These are phyloP conservation scores for Voacanga thouarsii DNA, from an alignment of 257 asterid species.

Conservation along the genomic window DNA sequence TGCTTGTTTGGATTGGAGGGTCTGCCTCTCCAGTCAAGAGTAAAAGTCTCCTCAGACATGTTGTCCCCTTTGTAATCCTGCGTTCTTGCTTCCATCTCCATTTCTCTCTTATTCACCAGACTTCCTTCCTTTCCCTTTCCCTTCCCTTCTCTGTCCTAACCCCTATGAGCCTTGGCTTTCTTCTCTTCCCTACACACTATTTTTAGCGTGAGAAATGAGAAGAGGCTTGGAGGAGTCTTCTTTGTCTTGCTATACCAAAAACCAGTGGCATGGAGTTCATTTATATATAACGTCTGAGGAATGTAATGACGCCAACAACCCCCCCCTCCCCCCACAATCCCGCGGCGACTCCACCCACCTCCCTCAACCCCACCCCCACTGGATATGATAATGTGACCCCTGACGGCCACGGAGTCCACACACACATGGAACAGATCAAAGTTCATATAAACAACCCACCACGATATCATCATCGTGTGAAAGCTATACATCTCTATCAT, in stretches of 20 bases:
- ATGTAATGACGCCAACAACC: background rate
- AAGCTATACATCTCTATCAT: no score
- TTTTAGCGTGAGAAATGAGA: background rate
- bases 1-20: constrained; percentile 69
- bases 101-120: background rate
- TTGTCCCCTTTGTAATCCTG: constrained; percentile 22
- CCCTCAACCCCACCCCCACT: background rate
- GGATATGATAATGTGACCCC: constrained; percentile 2
- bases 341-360: no score
- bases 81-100: constrained; percentile 40
- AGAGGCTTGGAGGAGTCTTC: constrained; percentile 1
- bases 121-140: background rate
- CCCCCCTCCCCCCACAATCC: background rate
- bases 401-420: background rate
- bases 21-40: constrained; percentile 86
- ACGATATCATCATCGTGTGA: background rate
- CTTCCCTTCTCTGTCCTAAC: background rate
- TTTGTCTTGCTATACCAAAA: background rate
- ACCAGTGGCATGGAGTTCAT: background rate
- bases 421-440: background rate
- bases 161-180: background rate
- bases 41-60: constrained; percentile 16
- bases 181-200: background rate
- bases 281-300: background rate
- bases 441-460: background rate